These are phyloP conservation scores for Chaetomiaceae sp. DNA, from an alignment of 2,329 filamentous ascomycete species.

Conservation along the genomic window DNA sequence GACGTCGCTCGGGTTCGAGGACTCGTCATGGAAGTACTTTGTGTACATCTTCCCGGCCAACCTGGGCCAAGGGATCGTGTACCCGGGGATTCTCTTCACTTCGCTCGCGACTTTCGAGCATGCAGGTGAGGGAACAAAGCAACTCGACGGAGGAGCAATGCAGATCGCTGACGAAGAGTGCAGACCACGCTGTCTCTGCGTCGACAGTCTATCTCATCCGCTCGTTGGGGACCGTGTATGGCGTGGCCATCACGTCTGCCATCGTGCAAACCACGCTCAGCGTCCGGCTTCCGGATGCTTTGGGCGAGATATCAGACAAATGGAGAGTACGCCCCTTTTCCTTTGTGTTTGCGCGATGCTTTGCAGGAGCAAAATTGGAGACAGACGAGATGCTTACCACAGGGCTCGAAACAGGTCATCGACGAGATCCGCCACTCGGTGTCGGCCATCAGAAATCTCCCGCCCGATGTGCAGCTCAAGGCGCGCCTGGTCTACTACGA, in stretches of 20 bases:
- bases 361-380: background rate
- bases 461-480: conserved; percentile 51
- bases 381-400: conserved; percentile 10
- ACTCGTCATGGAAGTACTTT: conserved; percentile 51
- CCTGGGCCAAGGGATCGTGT: conserved; percentile 56
- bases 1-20: conserved; percentile 44
- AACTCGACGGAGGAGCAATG: background rate
- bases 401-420: conserved; percentile 46
- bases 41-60: conserved; percentile 55
- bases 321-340: conserved; percentile 44
- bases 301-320: conserved; percentile 54
- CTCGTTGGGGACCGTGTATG: conserved; percentile 60
- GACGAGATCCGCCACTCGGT: conserved; percentile 60
- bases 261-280: conserved; percentile 60
- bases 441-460: conserved; percentile 49
- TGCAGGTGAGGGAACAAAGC: conserved; percentile 39
- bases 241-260: conserved; percentile 58
- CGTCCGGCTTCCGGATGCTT: conserved; percentile 47
- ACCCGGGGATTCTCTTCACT: conserved; percentile 56
- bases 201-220: conserved; percentile 61
- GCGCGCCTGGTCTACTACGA: conserved; percentile 57
- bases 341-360: background rate
- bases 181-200: conserved; percentile 59
- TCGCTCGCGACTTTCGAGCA: conserved; percentile 60
- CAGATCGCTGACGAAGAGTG: conserved; percentile 7